Percentiles rank a stretch among this genome's conserved stretches.
phyloP scores from a whole-genome alignment of 768 basidiomycete genomes.

The Candolleomyces eurysporus region DNA sequence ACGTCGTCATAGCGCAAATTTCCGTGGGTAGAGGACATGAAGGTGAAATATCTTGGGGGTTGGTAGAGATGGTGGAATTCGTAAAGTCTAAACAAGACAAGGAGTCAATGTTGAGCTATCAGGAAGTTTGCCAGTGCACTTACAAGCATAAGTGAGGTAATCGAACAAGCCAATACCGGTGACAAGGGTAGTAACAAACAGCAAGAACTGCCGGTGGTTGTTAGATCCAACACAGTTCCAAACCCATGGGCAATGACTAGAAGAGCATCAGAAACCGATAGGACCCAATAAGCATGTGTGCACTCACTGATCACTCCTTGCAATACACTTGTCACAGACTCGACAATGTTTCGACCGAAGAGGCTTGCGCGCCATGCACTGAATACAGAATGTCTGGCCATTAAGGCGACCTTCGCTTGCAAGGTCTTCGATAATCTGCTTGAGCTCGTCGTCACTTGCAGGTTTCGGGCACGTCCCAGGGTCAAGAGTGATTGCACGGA shows the following conservation, averaged over 20 bases:
- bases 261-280: conserved; percentile 2
- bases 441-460: conserved; percentile 79
- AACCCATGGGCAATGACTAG: conserved; percentile 96
- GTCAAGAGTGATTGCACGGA: conserved; percentile 84
- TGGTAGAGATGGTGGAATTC: conserved; percentile 33
- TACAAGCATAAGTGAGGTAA: conserved; percentile 81
- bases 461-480: conserved; percentile 86
- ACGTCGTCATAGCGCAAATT: conserved; percentile 67
- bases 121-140: conserved; percentile 26
- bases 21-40: conserved; percentile 67
- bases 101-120: not conserved
- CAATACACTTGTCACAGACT: conserved; percentile 85
- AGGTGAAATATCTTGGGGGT: conserved; percentile 43
- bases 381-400: conserved; percentile 94
- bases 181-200: conserved; percentile 89
- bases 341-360: conserved; percentile 95
- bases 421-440: conserved; percentile 89
- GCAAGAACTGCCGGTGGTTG: conserved; percentile 93
- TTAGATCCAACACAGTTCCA: conserved; percentile 98
- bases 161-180: conserved; percentile 79
- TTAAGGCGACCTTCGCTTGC: conserved; percentile 87
- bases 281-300: not conserved
- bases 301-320: conserved; percentile 89
- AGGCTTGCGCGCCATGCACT: conserved; percentile 93
- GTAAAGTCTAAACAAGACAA: conserved; percentile 50